Evolutionary conservation across 345 rosid genomes (phyloP), one percentile per base, ranked within the genome.

Genomic region (Chamaenerion angustifolium): DNA sequence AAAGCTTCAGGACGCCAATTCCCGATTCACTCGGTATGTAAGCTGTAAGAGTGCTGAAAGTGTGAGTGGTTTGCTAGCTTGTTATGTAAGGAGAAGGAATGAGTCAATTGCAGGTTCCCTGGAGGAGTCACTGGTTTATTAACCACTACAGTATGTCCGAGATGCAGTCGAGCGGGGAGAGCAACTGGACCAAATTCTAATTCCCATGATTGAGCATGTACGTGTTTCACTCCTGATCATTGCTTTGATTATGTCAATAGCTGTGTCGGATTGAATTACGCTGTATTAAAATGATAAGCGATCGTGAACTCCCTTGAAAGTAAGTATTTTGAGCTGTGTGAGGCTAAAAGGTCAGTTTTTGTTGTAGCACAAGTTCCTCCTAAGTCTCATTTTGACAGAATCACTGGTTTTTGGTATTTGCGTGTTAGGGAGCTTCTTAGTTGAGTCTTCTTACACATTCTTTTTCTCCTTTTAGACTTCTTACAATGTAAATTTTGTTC

Each of bases 151-250:
- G 42, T 82, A 64, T 54, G 83, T 78, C 31, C 66, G 60, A 63
- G 89, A 85, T 41, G 77, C 71, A 1, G 71, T 68, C 37, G 68
- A 69, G 56, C 70, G 77, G 62, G 64, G 62, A 45, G 77, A 69
- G 45, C 40, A 52, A 2, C 50, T 80, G 70, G 79, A 73, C 63
- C 85, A 75, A 44, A 47, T 78, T 58, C 89, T 88, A 43, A 62
- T 82, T 59, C 95, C 97, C 23, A 64, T 89, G 43, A 62, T 82
- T 41, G 78, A 89, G 62, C 76, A 80, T 52, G 97, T 88, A 47
- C 10, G 62, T 50, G 15, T 10, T 10, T 50, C 17, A 15, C 54
- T 31, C 18, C 0, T 40, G 42, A 35, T 19, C n/a, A 3, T 15
- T 50, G 13, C 12, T 5, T 35, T 31, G 19, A 50, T 50, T 1